Base-by-base conservation (phyloP, 2,329 filamentous ascomycete genomes). In the Colletotrichum echinochloae region DNA sequence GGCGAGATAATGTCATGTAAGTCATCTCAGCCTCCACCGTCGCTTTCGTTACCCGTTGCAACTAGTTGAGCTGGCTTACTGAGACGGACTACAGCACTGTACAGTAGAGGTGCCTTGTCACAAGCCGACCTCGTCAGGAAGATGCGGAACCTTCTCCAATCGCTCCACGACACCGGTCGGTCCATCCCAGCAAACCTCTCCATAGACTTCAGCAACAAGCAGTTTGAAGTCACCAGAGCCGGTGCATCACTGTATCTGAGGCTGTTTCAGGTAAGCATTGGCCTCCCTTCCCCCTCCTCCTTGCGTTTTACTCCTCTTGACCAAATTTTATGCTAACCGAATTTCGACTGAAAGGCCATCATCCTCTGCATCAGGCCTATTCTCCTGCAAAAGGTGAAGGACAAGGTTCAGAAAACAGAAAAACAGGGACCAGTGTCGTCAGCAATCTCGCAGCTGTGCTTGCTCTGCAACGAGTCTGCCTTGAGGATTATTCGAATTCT, bases 351-450 rank as follows among this genome's bases (percentile, higher is more conserved):
- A n/a, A 51, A 77, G 75, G 76, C 77, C 1, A 78, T 78, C 37
- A 77, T 78, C 11, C 71, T 78, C 5, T 78, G 76, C 28, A 76
- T 76, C 33, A 51, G 77, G 2, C 77, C 77, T 28, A 74, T 78
- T 16, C 62, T 78, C 5, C 72, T 78, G 0, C 77, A 78, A 26
- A 66, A 74, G 16, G 77, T 77, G 30, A 78, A 78, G 39, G 77
- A 78, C 28, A 77, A 77, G 41, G 75, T 78, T 5, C 60, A 76
- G 14, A 66, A 71, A 1, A 66, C 68, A 1, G 63, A 74, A 2
- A 71, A 74, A 9, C 70, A 75, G 1, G 72, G 33, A 11, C n/a
- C 74, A 1, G 65, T 73, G 4, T 74, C 77, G 4, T 64, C 65
- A 0, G 67, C 67, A 23, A 70, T 70, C 16, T 72, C 70, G 1